These are phyloP conservation scores for Yamadazyma buinensis DNA, from an alignment of 1,139 yeast species.

Conservation along the genomic window DNA sequence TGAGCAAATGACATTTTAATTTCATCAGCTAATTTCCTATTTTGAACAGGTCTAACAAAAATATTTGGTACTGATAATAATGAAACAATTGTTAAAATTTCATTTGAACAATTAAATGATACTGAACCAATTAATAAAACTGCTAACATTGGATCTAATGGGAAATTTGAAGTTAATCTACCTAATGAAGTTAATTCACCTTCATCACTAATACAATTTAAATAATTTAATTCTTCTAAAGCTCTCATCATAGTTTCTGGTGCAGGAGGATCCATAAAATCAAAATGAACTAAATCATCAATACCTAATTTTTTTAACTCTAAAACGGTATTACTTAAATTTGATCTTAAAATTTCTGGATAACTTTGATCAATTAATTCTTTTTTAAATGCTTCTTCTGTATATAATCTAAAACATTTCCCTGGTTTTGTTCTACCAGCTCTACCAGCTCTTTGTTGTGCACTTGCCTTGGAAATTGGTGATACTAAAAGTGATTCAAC, in stretches of 20 bases:
- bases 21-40: slow-evolving; percentile 89
- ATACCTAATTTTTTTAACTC: slow-evolving; percentile 91
- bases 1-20: slow-evolving; percentile 86
- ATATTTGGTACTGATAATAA: slow-evolving; percentile 89
- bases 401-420: slow-evolving; percentile 91
- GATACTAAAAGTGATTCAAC: slow-evolving; percentile 92
- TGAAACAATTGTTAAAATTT: slow-evolving; percentile 83
- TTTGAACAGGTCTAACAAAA: slow-evolving; percentile 89
- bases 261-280: slow-evolving; percentile 99
- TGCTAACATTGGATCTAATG: slow-evolving; percentile 93
- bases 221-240: slow-evolving; percentile 86
- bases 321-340: slow-evolving; percentile 85
- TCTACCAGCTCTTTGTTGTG: slow-evolving; percentile 99
- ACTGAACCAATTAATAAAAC: slow-evolving; percentile 89
- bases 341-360: slow-evolving; percentile 91
- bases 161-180: slow-evolving; percentile 86
- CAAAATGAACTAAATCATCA: slow-evolving; percentile 95
- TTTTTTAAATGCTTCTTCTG: slow-evolving; percentile 94
- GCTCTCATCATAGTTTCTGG: slow-evolving; percentile 99
- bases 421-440: slow-evolving; percentile 99
- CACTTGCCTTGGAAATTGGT: slow-evolving; percentile 95
- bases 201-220: slow-evolving; percentile 86
- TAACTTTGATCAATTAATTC: slow-evolving; percentile 93
- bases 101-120: slow-evolving; percentile 82
- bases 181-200: slow-evolving; percentile 90